Evolutionary conservation across 2,329 filamentous ascomycete genomes (phyloP), one percentile per base, ranked within the genome.

Genomic region (Pseudopyrenochaeta lycopersici): DNA sequence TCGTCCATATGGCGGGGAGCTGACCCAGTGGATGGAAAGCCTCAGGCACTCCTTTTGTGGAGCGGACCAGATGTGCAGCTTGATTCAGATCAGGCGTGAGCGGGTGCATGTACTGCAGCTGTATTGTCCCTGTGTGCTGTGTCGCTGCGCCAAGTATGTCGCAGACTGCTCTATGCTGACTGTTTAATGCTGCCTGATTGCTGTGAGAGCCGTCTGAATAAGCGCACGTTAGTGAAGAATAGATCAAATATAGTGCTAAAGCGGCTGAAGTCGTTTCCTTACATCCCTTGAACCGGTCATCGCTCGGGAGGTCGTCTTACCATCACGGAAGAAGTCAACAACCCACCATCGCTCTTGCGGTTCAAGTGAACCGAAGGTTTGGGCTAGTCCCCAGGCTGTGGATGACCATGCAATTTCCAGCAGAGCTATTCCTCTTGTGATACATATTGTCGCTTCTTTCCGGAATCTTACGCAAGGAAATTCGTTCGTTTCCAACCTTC

Each of bases 1-100:
- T 47, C 17, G 17, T 40, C 45, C 45, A 47, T 35, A 47, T 39
- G 17, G 20, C 29, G 23, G 45, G 45, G 30, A 47, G 35, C 35
- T 18, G 23, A 14, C 33, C 38, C 23, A 47, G 33, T 29, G 18
- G 18, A 17, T 23, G 21, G 23, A 47, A 47, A 38, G 45, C 45
- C 3, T 40, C 35, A 38, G n/a, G 20, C 17, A 47, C 33, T 11
- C 45, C 45, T 31, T 27, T 7, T 18, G 35, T 47, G 27, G 15
- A 20, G 15, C 33, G 36, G n/a, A 47, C 21, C 17, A 18, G n/a
- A 21, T 27, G 14, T 31, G 45, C 45, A 23, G 33, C 21, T 33
- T 35, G 20, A 18, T 18, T 23, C 18, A 10, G 32, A 35, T 35
- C 32, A 35, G 32, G 32, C 32, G 32, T 35, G 32, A 35, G 32